These are phyloP conservation scores for Citrus trifoliata DNA, from an alignment of 345 rosid species.

Conservation along the genomic window DNA sequence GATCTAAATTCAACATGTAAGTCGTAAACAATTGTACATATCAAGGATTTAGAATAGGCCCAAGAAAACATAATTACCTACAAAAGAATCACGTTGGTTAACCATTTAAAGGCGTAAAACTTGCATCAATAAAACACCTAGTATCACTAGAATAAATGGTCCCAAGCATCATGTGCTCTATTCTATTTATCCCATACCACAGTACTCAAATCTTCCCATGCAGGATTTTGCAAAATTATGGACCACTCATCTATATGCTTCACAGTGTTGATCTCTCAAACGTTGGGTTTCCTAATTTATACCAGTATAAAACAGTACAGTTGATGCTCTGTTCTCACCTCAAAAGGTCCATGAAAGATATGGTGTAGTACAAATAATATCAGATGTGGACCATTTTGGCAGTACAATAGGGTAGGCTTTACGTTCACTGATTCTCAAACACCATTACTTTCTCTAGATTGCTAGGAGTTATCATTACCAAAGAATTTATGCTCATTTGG, in stretches of 20 bases:
- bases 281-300: not conserved
- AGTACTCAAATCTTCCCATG: constrained; percentile 6
- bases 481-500: not conserved
- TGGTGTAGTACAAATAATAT: not conserved
- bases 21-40: not conserved
- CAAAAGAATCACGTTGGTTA: not conserved
- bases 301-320: not conserved
- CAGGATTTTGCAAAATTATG: constrained; percentile 14
- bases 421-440: not conserved
- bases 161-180: constrained; percentile 13
- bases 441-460: not conserved
- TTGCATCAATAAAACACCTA: not conserved
- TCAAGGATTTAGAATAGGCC: not conserved
- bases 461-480: not conserved
- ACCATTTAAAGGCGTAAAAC: not conserved
- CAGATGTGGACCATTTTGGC: not conserved
- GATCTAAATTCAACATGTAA: not conserved
- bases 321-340: not conserved
- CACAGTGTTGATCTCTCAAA: not conserved
- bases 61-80: not conserved
- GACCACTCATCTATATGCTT: constrained; percentile 12
- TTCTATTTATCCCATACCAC: constrained; percentile 4
- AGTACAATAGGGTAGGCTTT: not conserved
- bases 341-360: not conserved
- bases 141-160: not conserved